Evolutionary conservation across 2,329 filamentous ascomycete genomes (phyloP).

Genomic region (Cordyceps cateniannulata): DNA sequence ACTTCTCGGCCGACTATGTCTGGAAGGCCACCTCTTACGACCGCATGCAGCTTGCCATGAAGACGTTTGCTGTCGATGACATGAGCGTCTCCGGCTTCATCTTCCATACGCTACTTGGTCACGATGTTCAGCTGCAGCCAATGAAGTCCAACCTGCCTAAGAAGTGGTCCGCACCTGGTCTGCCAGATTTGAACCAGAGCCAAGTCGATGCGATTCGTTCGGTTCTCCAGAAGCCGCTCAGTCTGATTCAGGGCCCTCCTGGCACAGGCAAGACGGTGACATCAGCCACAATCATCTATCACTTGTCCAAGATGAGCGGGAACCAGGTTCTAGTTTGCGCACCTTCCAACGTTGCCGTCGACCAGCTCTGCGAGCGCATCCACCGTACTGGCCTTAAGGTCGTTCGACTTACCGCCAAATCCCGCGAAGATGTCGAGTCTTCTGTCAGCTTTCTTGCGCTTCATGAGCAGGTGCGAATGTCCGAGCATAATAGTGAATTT

Average conservation of each 20-base stretch:
- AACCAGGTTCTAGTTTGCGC: conserved; percentile 95
- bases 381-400: conserved; percentile 93
- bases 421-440: conserved; percentile 97
- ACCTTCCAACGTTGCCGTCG: conserved; percentile 95
- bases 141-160: conserved; percentile 95
- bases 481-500: conserved; percentile 90
- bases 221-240: conserved; percentile 86
- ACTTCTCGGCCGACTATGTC: conserved; percentile 97
- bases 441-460: conserved; percentile 91
- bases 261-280: conserved; percentile 98
- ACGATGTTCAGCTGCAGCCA: conserved; percentile 87
- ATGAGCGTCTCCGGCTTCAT: conserved; percentile 98
- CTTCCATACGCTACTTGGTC: conserved; percentile 91
- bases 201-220: conserved; percentile 96
- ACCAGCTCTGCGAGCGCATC: conserved; percentile 95
- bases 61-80: conserved; percentile 95
- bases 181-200: conserved; percentile 91
- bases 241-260: conserved; percentile 92
- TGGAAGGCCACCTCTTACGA: conserved; percentile 99
- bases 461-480: conserved; percentile 95
- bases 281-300: conserved; percentile 97
- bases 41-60: conserved; percentile 98
- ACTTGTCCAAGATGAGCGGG: conserved; percentile 89
- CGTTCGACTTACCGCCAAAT: conserved; percentile 97
- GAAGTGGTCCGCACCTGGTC: conserved; percentile 90